A percentile compares a stretch with the other conserved stretches of the same genome.
Evolutionary conservation across 352 stramenopile species (phyloP).

Genomic region (Globisporangium nagaii): DNA sequence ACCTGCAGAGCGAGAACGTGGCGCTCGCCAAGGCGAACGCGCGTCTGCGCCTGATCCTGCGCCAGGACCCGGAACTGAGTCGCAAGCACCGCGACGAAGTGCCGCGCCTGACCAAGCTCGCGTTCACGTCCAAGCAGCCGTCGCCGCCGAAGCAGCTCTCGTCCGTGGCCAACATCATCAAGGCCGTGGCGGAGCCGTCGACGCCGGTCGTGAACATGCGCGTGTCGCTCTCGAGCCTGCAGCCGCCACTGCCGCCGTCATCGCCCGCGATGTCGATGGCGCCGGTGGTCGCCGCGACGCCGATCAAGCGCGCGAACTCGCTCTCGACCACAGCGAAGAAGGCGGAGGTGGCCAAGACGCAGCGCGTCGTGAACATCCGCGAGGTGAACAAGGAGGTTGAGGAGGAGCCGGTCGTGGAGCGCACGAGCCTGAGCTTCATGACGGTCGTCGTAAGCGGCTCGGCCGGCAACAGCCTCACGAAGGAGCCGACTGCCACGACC

Average conservation of each 20-base stretch:
- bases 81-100: slow-evolving; percentile 84
- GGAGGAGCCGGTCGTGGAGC: slow-evolving; percentile 7
- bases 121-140: slow-evolving; percentile 62
- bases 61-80: slow-evolving; percentile 79
- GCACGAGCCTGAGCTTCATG: slow-evolving; percentile 24
- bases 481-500: slow-evolving; percentile 7
- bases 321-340: slow-evolving; percentile 48
- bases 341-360: slow-evolving; percentile 48
- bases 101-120: slow-evolving; percentile 75
- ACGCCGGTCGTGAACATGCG: slow-evolving; percentile 32
- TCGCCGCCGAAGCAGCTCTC: slow-evolving; percentile 31
- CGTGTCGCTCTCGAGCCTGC: slow-evolving; percentile 42
- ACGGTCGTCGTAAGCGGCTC: slow-evolving; percentile 41
- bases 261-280: slow-evolving; percentile 15
- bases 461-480: slow-evolving; percentile 14
- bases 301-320: slow-evolving; percentile 59
- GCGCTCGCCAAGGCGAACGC: slow-evolving; percentile 81
- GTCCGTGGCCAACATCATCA: slow-evolving; percentile 32
- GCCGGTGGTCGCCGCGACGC: slow-evolving; percentile 20
- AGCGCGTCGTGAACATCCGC: slow-evolving; percentile 76
- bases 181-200: slow-evolving; percentile 33
- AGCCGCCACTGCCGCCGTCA: slow-evolving; percentile 31
- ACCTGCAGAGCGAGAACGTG: slow-evolving; percentile 79
- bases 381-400: slow-evolving; percentile 25
- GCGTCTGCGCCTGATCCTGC: slow-evolving; percentile 74